These are phyloP conservation scores for Camellia sinensis DNA, from an alignment of 148 eudicot genomes.

Conservation along the genomic window DNA sequence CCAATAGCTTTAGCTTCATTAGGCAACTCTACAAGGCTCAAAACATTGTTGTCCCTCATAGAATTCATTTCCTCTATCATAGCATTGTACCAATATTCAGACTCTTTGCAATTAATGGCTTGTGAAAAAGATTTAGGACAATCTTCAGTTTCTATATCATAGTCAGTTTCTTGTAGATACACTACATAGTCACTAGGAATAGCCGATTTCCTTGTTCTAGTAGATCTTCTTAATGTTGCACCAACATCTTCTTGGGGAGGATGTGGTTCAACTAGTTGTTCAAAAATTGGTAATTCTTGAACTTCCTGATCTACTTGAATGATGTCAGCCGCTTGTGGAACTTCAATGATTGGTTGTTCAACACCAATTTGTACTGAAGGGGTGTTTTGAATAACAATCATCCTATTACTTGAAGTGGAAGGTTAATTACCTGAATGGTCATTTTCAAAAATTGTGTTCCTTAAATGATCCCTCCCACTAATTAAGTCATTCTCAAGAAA, in stretches of 20 bases:
- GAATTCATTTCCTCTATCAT: neutral
- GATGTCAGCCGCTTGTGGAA: neutral
- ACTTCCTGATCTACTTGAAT: neutral
- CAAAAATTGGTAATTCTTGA: neutral
- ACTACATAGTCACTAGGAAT: neutral
- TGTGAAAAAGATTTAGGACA: slow-evolving; percentile 11
- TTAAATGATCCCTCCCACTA: neutral
- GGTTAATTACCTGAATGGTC: no score
- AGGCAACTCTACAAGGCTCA: neutral
- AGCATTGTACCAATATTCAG: neutral
- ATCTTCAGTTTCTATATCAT: slow-evolving; percentile 1
- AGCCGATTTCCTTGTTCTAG: neutral
- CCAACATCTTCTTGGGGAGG: neutral
- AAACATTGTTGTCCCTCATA: neutral
- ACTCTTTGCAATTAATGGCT: no score
- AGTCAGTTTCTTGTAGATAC: slow-evolving; percentile 10
- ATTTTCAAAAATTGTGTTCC: no score
- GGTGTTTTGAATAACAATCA: no score
- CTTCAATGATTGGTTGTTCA: neutral
- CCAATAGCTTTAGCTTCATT: neutral
- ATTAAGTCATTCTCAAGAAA: neutral
- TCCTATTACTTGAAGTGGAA: no score
- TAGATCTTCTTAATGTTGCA: slow-evolving; percentile 5
- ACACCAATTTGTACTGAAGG: no score
- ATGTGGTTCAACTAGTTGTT: neutral